Evolutionary conservation across 2,329 filamentous ascomycete species (phyloP), one percentile per base, ranked within the genome.

Genomic region (Taxawa tesnikishii): DNA sequence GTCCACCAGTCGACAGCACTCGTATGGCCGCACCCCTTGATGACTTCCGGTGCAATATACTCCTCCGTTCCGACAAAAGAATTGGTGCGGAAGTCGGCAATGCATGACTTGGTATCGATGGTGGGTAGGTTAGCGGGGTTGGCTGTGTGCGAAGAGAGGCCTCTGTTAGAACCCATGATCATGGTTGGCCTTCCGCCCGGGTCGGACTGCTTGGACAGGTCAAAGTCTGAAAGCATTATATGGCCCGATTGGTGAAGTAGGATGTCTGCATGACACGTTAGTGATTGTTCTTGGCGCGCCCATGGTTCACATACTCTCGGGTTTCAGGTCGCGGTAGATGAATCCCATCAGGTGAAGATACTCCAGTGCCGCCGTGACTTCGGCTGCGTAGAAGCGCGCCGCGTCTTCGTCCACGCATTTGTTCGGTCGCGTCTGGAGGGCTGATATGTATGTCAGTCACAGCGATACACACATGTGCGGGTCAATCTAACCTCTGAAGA

Each of bases 1-100:
- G 90, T 98, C 90, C 90, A 98, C 90, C 90, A 98, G 57, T 98
- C 90, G 10, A 98, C 90, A 10, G 90, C 90, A 53, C 88, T 96
- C 6, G 90, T 98, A 59, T 98, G 90, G 15, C 90, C 90, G 51
- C 88, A 94, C 24, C 90, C 90, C 62, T 96, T 96, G 55, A 98
- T 98, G 21, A 98, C 90, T 58, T 98, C 90, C 2, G 90, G 90
- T 1, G 90, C 90, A 51, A 98, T 98, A 57, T 98, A 98, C 56
- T 98, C 90, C 56, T 98, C 90, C 1, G 90, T 98, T 12, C 90
- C 90, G 26, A 98, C 90, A 54, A 98, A 98, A 0, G 87, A 94
- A 53, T 98, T 98, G 12, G 90, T 98, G 34, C 90, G 75, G 68
- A 98, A 98, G 60, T 96, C 90, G 43, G 83, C 84, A 50, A 98